phyloP scores from a whole-genome alignment of 2,329 filamentous ascomycete genomes.

The Fusarium nygamai region DNA sequence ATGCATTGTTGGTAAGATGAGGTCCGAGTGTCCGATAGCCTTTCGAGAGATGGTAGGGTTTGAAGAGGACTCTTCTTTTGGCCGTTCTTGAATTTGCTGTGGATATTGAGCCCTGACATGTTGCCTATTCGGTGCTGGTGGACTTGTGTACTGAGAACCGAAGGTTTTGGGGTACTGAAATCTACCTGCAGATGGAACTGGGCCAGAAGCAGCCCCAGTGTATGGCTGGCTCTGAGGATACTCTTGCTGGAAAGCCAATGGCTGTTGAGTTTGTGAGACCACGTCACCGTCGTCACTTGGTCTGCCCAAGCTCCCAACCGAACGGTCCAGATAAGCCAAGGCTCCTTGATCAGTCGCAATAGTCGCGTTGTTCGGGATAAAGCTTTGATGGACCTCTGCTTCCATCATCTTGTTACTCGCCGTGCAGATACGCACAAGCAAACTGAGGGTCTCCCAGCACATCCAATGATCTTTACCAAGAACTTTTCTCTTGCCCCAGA shows the following conservation, averaged over 20 bases:
- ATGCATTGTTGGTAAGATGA: background rate
- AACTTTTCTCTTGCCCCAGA: background rate
- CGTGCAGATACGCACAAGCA: background rate
- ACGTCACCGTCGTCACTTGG: background rate
- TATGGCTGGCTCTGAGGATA: background rate
- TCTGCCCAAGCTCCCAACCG: fast-evolving
- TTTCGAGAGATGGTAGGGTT: fast-evolving
- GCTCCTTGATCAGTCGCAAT: background rate
- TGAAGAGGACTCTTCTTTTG: background rate
- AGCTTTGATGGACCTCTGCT: background rate
- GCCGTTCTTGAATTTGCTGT: fast-evolving
- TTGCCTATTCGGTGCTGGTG: background rate
- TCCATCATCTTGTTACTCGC: background rate
- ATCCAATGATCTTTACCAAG: background rate
- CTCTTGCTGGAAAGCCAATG: background rate
- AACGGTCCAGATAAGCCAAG: background rate
- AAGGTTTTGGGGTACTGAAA: background rate
- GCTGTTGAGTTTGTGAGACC: background rate
- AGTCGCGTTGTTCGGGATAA: background rate
- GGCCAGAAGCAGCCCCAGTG: background rate
- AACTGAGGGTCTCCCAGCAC: background rate
- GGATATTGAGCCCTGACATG: fast-evolving
- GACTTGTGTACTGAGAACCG: background rate
- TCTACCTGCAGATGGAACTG: background rate
- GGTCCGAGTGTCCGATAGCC: fast-evolving